These are phyloP conservation scores for Haematococcus lacustris DNA, from an alignment of 139 green algal genomes.

Conservation along the genomic window DNA sequence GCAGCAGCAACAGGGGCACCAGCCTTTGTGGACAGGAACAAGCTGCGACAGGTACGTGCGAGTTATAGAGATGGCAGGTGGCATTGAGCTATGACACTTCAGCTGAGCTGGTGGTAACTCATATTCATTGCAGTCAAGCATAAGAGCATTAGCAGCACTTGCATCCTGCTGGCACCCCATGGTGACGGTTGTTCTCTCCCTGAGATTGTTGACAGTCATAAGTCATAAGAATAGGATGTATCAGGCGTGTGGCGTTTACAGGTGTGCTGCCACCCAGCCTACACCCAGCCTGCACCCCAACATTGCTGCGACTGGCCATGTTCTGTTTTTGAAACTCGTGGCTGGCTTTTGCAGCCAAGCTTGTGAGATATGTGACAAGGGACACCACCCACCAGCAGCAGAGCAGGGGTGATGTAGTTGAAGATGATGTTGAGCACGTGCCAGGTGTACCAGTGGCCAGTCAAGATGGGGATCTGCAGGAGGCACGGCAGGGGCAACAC, in stretches of 20 bases:
- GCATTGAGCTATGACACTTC: neutral
- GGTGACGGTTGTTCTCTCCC: too few relatives aligned
- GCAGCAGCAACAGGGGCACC: too few relatives aligned
- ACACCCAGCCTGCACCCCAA: neutral
- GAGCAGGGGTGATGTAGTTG: slow-evolving; percentile 3
- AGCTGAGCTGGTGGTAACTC: neutral
- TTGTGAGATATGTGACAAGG: neutral
- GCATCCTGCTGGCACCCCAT: too few relatives aligned
- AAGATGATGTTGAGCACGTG: slow-evolving; percentile 9
- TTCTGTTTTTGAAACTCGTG: neutral
- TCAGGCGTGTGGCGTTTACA: neutral
- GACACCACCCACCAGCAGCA: slow-evolving; percentile 1
- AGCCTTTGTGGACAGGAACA: too few relatives aligned
- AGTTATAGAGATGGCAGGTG: too few relatives aligned
- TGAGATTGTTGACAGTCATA: neutral
- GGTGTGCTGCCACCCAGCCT: neutral
- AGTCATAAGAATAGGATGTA: neutral
- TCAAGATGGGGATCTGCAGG: slow-evolving; percentile 7
- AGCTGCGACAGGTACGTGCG: too few relatives aligned
- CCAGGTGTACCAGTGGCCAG: neutral
- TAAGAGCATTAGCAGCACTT: too few relatives aligned
- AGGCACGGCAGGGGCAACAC: neutral
- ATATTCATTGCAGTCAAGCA: too few relatives aligned
- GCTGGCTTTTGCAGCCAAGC: neutral
- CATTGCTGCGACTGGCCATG: neutral